Evolutionary conservation across 2,329 filamentous ascomycete species (phyloP).

Genomic region (Xylariaceae sp.): DNA sequence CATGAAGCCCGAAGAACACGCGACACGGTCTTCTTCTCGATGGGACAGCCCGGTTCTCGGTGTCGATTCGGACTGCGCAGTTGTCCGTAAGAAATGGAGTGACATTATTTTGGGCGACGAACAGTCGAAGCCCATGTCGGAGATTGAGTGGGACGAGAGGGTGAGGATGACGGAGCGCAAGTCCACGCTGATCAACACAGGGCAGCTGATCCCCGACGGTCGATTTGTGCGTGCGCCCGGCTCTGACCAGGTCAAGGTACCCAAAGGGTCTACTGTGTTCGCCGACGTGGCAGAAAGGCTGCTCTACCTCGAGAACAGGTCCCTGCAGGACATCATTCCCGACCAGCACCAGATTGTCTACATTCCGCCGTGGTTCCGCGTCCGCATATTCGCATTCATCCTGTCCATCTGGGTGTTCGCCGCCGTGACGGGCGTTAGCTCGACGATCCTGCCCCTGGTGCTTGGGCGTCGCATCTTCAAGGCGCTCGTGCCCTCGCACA

Average conservation of each 20-base stretch:
- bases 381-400: constrained; percentile 79
- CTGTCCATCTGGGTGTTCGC: constrained; percentile 90
- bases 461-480: constrained; percentile 78
- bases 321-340: constrained; percentile 53
- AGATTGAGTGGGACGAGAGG: constrained; percentile 35
- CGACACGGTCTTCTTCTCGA: too few species aligned
- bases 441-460: constrained; percentile 80
- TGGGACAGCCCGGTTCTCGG: constrained; percentile 44
- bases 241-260: constrained; percentile 90
- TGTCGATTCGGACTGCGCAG: constrained; percentile 36
- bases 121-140: constrained; percentile 36
- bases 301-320: constrained; percentile 42
- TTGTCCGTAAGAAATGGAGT: constrained; percentile 53
- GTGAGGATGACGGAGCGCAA: constrained; percentile 36
- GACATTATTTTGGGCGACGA: constrained; percentile 44
- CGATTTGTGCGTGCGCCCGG: constrained; percentile 87
- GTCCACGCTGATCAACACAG: constrained; percentile 39
- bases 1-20: too few species aligned
- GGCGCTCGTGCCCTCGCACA: constrained; percentile 61
- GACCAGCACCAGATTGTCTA: constrained; percentile 74
- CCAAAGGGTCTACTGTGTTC: constrained; percentile 78
- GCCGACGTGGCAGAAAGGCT: constrained; percentile 67
- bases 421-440: constrained; percentile 75
- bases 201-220: constrained; percentile 62
- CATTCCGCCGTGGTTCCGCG: constrained; percentile 76